These are phyloP conservation scores for Pseudopyrenochaeta lycopersici DNA, from an alignment of 2,329 filamentous ascomycete genomes.

Conservation along the genomic window DNA sequence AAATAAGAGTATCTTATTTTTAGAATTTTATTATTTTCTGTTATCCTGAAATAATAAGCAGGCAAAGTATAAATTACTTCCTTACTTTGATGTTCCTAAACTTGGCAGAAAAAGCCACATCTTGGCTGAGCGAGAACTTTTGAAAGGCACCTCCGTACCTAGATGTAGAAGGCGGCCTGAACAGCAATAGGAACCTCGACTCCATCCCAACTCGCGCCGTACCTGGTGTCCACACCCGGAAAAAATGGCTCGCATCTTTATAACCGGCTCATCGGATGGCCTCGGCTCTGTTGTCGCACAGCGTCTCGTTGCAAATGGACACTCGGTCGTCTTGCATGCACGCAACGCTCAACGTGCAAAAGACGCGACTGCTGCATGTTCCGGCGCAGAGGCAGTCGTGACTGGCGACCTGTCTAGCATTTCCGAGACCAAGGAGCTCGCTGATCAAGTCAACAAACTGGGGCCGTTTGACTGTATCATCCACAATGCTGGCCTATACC, in stretches of 20 bases:
- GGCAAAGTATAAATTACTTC: too few species aligned
- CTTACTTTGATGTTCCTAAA: too few species aligned
- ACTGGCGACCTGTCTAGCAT: conserved; percentile 64
- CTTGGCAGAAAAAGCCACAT: too few species aligned
- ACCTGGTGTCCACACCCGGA: background rate
- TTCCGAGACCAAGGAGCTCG: conserved; percentile 61
- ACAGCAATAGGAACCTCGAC: too few species aligned
- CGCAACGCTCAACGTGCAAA: conserved; percentile 63
- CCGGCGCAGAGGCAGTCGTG: conserved; percentile 61
- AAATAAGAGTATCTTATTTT: too few species aligned
- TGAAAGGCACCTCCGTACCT: too few species aligned
- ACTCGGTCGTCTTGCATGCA: conserved; percentile 66
- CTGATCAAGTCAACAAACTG: conserved; percentile 59
- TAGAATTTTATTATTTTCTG: too few species aligned
- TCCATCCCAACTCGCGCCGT: too few species aligned
- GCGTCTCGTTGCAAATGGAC: conserved; percentile 60
- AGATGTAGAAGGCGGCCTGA: too few species aligned
- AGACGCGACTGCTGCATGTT: conserved; percentile 59
- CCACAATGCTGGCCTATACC: conserved; percentile 66
- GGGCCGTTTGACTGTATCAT: conserved; percentile 65
- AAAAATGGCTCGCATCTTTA: conserved; percentile 58
- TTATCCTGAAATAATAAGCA: too few species aligned
- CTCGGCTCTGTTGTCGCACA: conserved; percentile 63
- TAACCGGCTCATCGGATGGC: conserved; percentile 68
- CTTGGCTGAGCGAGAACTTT: too few species aligned